Conservation (phyloP, 306 rosid genomes). For the Carpinus fangiana region DNA sequence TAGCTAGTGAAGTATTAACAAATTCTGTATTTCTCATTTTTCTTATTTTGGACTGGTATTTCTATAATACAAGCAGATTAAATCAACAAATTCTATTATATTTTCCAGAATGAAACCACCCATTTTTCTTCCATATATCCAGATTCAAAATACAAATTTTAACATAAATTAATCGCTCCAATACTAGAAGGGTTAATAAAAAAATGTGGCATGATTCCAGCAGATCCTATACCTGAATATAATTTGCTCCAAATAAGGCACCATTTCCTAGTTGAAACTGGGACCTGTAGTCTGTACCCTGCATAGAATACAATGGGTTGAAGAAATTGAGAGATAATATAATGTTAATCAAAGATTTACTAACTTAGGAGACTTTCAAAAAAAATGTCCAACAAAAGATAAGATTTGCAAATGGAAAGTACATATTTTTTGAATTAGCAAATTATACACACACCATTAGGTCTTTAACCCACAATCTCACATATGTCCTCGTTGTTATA, state of each 20-base stretch:
- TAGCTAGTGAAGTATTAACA: neutral
- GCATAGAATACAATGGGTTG: constrained; percentile 10
- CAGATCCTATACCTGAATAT: constrained; percentile 75
- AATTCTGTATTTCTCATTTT: neutral
- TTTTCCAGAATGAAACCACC: neutral
- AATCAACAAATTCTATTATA: neutral
- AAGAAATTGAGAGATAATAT: neutral
- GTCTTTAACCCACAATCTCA: neutral
- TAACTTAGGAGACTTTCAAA: neutral
- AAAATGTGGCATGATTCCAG: neutral
- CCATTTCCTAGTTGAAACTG: constrained; percentile 96
- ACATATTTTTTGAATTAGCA: neutral
- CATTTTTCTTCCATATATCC: neutral
- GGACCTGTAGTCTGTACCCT: constrained; percentile 89
- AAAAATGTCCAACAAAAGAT: neutral
- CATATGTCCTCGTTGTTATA: neutral
- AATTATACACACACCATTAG: neutral
- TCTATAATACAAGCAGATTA: neutral
- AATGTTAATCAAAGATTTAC: neutral
- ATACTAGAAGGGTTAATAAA: neutral
- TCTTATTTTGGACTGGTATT: neutral
- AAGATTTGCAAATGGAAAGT: neutral
- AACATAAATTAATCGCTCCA: neutral
- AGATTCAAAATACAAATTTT: neutral
- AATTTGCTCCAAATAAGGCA: constrained; percentile 93